These are phyloP conservation scores for Ceratocystis huliohia DNA, from an alignment of 2,329 filamentous ascomycete genomes.

Conservation along the genomic window DNA sequence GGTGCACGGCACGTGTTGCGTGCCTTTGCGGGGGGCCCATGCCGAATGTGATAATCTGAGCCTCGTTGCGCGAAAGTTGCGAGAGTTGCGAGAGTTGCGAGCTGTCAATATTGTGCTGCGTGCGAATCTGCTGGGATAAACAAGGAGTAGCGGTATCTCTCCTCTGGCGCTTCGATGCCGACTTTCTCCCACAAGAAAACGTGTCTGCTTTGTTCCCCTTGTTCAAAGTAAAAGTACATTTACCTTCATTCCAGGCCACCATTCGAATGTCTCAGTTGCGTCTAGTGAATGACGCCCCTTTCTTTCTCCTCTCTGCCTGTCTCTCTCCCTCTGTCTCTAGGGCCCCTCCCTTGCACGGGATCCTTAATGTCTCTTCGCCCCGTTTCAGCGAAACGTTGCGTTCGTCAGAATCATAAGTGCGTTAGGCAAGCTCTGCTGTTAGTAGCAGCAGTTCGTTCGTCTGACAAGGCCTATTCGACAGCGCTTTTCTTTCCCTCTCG, in stretches of 20 bases:
- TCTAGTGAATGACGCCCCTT: neutral
- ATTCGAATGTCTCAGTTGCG: neutral
- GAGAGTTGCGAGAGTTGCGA: neutral
- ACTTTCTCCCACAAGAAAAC: neutral
- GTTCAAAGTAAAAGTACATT: neutral
- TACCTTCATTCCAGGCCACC: neutral
- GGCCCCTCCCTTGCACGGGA: neutral
- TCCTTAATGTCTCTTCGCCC: neutral
- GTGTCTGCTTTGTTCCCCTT: neutral
- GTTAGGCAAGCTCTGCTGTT: neutral
- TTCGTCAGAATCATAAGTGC: neutral
- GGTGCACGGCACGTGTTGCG: conserved; percentile 1
- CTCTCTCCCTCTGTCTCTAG: neutral
- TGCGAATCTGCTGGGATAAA: too few species aligned
- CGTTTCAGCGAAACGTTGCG: conserved; percentile 7
- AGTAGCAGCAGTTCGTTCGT: neutral
- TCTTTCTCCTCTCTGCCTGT: neutral
- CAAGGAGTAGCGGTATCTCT: neutral
- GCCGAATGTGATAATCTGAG: neutral
- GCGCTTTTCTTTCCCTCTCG: neutral
- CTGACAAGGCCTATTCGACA: neutral
- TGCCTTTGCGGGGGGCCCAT: neutral
- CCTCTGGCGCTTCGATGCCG: neutral
- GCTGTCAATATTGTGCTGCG: neutral
- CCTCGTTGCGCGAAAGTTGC: neutral